Evolutionary conservation across 176 grass and related monocot genomes (phyloP), one percentile per base, ranked within the genome.

Genomic region (Alopecurus myosuroides): DNA sequence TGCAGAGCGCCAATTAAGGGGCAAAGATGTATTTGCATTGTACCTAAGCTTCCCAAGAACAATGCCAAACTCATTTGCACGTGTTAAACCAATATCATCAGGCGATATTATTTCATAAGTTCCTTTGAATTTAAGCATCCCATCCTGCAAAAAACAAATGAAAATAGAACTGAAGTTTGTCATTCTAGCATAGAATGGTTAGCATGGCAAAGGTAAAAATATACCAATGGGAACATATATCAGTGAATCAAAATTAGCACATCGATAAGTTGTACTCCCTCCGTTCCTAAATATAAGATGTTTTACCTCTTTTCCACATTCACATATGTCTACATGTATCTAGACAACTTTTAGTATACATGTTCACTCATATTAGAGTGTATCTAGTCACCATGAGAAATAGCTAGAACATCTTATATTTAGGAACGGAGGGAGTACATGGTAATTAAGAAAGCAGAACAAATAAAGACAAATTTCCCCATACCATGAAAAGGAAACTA

Each of bases 71-170:
- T 95, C 97, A 86, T 95, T 98, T 55, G 97, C 51, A 85, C 97
- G 93, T 83, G 85, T 35, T 87, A 98, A 87, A 84, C 97, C 97
- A 92, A 98, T 89, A 84, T 98, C 97, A 45, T 98, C 91, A 75
- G 96, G 96, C 0, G 93, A 98, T 78, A 98, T 95, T 79, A 98
- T 98, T 92, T 98, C 96, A 84, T 98, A 98, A 37, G 96, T 98
- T 64, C 88, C 93, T 83, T 98, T 98, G 82, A 95, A 86, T 80
- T 98, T 98, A 84, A 98, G 91, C 96, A 98, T 98, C 17, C 96
- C 96, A 88, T 98, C 97, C 97, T 98, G 44, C 53, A 90, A 75
- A 83, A 87, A 81, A 46, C 2, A 86, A 62, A 92, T 41, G 0
- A 12, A 81, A 52, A 68, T 5, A 69, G 26, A 33, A 20, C n/a